A percentile compares a stretch with the other conserved stretches of the same genome.
Evolutionary conservation across 306 rosid species (phyloP).

Genomic region (barrel medic (Medicago truncatula)): DNA sequence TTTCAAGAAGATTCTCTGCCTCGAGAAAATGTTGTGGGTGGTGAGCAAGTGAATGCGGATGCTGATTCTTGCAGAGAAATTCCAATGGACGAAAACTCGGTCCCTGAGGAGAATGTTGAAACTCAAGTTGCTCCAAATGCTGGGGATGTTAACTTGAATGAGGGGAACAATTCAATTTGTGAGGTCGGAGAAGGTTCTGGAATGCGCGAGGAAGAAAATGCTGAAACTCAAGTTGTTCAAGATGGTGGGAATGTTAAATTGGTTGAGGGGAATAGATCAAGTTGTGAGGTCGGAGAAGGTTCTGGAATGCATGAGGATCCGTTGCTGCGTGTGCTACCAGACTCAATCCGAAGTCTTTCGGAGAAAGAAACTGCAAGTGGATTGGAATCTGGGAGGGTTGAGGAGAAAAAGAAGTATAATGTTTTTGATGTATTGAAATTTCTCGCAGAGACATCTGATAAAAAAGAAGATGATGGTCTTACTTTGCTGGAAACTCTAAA

Average conservation of each 20-base stretch:
- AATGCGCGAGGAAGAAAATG: background rate
- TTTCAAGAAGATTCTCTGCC: background rate
- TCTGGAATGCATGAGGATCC: background rate
- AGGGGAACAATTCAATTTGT: background rate
- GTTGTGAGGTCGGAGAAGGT: constrained; percentile 21
- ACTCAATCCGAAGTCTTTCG: constrained; percentile 3
- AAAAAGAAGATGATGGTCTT: background rate
- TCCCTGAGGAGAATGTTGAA: background rate
- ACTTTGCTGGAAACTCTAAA: constrained; percentile 36
- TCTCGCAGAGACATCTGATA: background rate
- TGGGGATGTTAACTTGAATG: background rate
- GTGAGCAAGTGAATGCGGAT: background rate
- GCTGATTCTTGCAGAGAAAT: background rate
- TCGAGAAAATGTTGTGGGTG: background rate
- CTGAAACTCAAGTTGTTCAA: background rate
- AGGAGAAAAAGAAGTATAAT: background rate
- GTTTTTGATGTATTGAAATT: constrained; percentile 44
- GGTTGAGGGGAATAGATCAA: background rate
- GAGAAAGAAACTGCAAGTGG: background rate
- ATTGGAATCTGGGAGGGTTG: background rate
- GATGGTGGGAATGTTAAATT: background rate
- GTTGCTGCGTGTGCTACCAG: constrained; percentile 37
- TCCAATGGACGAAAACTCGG: background rate
- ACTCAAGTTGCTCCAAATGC: background rate
- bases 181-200: constrained; percentile 33